A percentile compares a stretch with the other conserved stretches of the same genome.
Evolutionary conservation across 352 stramenopile genomes (phyloP).

Genomic region (Phytophthora tentaculata): DNA sequence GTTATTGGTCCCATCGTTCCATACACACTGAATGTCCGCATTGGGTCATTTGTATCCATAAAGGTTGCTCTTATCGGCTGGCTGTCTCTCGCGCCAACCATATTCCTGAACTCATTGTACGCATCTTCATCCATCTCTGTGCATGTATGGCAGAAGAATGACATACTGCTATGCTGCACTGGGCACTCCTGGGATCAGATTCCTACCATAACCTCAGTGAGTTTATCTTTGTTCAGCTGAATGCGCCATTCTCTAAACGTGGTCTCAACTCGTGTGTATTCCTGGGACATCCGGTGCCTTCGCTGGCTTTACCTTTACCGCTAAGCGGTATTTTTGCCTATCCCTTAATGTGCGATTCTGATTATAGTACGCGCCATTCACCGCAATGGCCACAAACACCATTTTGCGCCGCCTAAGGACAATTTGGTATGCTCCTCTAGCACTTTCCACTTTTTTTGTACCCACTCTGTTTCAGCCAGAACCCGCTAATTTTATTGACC

Average conservation of each 20-base stretch:
- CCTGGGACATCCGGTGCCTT: neutral
- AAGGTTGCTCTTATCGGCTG: slow-evolving; percentile 15
- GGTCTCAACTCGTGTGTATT: neutral
- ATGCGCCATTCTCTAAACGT: neutral
- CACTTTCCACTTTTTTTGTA: neutral
- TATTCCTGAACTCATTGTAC: slow-evolving; percentile 14
- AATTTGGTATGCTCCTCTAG: neutral
- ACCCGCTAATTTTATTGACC: neutral
- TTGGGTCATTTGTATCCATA: slow-evolving; percentile 18
- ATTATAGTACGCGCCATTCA: neutral
- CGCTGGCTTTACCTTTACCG: neutral
- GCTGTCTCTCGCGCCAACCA: neutral
- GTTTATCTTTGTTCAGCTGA: neutral
- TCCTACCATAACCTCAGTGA: neutral
- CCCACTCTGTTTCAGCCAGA: neutral
- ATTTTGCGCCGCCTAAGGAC: neutral
- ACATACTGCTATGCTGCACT: neutral
- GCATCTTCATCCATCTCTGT: slow-evolving; percentile 18
- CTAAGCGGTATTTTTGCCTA: neutral
- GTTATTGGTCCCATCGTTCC: slow-evolving; percentile 1
- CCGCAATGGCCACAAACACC: neutral
- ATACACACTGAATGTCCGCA: slow-evolving; percentile 14
- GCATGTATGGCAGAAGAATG: neutral
- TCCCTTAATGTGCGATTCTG: neutral
- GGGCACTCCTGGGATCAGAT: neutral